Percentiles rank a stretch among this genome's conserved stretches.
phyloP scores from a whole-genome alignment of 139 green algal genomes.

The Coccomyxa sp. region DNA sequence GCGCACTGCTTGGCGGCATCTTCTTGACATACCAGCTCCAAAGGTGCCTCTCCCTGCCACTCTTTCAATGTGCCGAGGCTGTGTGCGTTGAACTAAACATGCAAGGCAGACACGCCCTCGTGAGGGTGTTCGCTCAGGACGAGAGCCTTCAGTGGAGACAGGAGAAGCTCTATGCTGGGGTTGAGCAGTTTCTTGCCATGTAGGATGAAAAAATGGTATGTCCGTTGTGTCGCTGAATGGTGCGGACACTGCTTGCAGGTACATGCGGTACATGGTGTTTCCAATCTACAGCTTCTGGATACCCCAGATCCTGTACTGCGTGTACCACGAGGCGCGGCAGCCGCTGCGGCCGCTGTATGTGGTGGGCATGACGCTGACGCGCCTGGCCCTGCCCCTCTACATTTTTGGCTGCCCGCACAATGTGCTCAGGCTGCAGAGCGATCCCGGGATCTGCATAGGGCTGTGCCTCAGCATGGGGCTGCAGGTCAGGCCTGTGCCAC shows the following conservation, averaged over 20 bases:
- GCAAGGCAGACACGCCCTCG: background rate
- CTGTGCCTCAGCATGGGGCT: constrained; percentile 43
- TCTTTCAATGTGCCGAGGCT: background rate
- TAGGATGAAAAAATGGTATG: too few species aligned
- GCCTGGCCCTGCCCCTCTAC: constrained; percentile 73
- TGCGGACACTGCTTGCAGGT: constrained; percentile 16
- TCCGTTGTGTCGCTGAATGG: background rate
- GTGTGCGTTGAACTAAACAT: background rate
- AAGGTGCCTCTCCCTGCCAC: constrained; percentile 10
- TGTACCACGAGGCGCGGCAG: constrained; percentile 41
- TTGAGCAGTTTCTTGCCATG: too few species aligned
- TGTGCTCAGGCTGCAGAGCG: constrained; percentile 38
- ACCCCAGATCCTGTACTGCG: constrained; percentile 77
- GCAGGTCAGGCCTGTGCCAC: constrained; percentile 26
- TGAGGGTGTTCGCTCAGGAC: background rate
- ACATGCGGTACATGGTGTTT: constrained; percentile 44
- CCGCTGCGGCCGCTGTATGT: constrained; percentile 74
- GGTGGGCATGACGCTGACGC: constrained; percentile 55
- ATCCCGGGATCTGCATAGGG: constrained; percentile 27
- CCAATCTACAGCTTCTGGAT: constrained; percentile 74
- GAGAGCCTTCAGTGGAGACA: background rate
- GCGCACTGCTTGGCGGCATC: constrained; percentile 49
- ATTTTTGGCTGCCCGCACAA: constrained; percentile 64
- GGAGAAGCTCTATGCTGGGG: too few species aligned
- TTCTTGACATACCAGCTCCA: constrained; percentile 52